phyloP scores from a whole-genome alignment of 179 eudicot genomes.

The Drosera spatulata region DNA sequence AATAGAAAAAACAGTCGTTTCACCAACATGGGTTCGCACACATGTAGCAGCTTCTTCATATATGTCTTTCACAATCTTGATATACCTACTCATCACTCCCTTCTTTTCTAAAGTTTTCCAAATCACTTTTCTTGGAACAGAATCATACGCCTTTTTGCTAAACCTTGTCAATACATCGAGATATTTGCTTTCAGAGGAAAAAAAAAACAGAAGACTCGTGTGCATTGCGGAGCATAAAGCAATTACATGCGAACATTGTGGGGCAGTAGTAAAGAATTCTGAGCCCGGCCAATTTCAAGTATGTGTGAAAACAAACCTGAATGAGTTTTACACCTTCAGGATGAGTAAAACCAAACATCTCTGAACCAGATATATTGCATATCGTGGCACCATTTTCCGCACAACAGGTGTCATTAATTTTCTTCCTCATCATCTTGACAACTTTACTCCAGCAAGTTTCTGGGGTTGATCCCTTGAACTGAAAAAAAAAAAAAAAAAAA shows the following conservation, averaged over 20 bases:
- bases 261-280: background rate
- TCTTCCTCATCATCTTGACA: slow-evolving; percentile 29
- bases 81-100: too few species aligned
- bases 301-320: slow-evolving; percentile 22
- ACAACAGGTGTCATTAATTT: slow-evolving; percentile 11
- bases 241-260: background rate
- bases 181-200: too few species aligned
- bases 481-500: slow-evolving; percentile 2
- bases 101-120: too few species aligned
- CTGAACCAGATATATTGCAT: slow-evolving; percentile 32
- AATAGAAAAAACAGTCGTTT: too few species aligned
- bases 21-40: too few species aligned
- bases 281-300: background rate
- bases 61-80: too few species aligned
- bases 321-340: slow-evolving; percentile 42
- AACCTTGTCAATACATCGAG: slow-evolving; percentile 28
- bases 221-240: background rate
- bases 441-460: slow-evolving; percentile 53
- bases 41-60: too few species aligned
- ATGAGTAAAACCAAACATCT: slow-evolving; percentile 53
- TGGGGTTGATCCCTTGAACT: slow-evolving; percentile 50
- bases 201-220: too few species aligned
- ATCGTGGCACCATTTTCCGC: slow-evolving; percentile 16
- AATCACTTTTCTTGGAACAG: too few species aligned
- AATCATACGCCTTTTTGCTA: too few species aligned